phyloP scores from a whole-genome alignment of 139 green algal genomes.

The Diplosphaera chodatii region DNA sequence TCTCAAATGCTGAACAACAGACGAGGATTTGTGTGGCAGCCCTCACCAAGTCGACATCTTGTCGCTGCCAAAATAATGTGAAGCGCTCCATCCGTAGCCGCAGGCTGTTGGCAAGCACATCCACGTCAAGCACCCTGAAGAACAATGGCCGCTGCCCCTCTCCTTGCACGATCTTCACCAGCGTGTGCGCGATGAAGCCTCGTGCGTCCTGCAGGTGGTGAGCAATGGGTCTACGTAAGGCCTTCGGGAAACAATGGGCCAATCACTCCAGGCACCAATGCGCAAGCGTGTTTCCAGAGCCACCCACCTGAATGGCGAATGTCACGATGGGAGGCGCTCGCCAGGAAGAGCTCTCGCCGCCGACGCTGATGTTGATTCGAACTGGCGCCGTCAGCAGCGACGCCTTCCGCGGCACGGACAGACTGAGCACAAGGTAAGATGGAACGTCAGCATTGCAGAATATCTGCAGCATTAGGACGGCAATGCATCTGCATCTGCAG shows the following conservation, averaged over 20 bases:
- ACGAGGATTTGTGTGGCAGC: too few relatives aligned
- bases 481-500: too few relatives aligned
- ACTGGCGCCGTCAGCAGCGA: neutral
- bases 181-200: slow-evolving; percentile 11
- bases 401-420: neutral
- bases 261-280: too few relatives aligned
- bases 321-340: neutral
- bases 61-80: slow-evolving; percentile 20
- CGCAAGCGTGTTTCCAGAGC: too few relatives aligned
- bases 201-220: neutral
- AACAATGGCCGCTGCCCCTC: neutral
- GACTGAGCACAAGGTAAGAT: neutral
- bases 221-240: too few relatives aligned
- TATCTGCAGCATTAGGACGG: too few relatives aligned
- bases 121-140: slow-evolving; percentile 12
- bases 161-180: slow-evolving; percentile 2
- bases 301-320: slow-evolving; percentile 8
- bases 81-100: slow-evolving; percentile 18
- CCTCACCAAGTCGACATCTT: slow-evolving; percentile 1
- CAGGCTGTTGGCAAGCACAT: neutral
- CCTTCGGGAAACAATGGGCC: too few relatives aligned
- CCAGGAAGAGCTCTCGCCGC: neutral
- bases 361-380: neutral
- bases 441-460: too few relatives aligned
- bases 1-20: too few relatives aligned